Evolutionary conservation across 495 filamentous ascomycete genomes (phyloP), one percentile per base, ranked within the genome.

Genomic region (Xylaria palmicola): DNA sequence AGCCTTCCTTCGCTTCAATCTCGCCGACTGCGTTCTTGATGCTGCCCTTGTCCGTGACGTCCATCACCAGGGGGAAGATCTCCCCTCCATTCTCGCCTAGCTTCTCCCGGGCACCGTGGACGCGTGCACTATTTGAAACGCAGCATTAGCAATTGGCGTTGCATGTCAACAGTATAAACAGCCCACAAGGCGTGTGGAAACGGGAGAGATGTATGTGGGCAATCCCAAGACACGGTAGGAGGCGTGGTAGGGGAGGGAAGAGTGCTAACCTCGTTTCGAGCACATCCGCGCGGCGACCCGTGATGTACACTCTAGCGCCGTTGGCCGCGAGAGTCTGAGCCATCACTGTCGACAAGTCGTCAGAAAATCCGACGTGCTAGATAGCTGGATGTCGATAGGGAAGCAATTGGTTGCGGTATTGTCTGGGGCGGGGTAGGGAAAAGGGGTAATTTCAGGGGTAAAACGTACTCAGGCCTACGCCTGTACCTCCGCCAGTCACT

Each of bases 231-330:
- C 3, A 51, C 32, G 32, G 32, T 13, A 36, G n/a, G n/a, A n/a
- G n/a, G n/a, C n/a, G n/a, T n/a, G n/a, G n/a, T n/a, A n/a, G n/a
- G n/a, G n/a, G n/a, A n/a, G n/a, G n/a, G n/a, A n/a, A n/a, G n/a
- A n/a, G 13, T 36, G 13, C 48, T 3, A 1, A 34, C 48, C 48
- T 78, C 17, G 74, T 75, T 47, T 84, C 72, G 0, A 87, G 78
- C 1, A 82, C 73, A 10, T 85, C 79, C 50, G 57, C 78, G 67
- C 88, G 88, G 43, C 90, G 87, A 4, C 89, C 91, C 7, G 88
- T 89, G 60, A 94, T 92, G 74, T 93, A 93, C 30, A 93, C 90
- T 39, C 85, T 91, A 17, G 90, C 90, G 39, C 90, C 90, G 70
- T 92, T 93, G 26, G 83, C 76, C 0, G 91, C 87, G 63, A 89